phyloP scores from a whole-genome alignment of 1,284 basidiomycete species.

The Sporisorium iseilematis-ciliati region DNA sequence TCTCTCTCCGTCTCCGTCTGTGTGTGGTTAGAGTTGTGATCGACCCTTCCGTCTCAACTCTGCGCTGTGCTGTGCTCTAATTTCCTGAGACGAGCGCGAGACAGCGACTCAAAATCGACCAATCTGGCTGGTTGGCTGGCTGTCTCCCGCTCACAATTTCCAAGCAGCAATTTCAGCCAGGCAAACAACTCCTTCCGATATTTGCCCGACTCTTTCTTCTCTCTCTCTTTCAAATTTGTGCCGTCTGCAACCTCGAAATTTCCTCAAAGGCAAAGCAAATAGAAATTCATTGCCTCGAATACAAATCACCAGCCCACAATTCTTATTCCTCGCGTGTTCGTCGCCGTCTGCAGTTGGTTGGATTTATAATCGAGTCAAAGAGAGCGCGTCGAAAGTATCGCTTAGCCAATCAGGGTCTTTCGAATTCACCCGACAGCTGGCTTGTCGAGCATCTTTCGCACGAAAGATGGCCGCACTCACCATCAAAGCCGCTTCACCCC shows the following conservation, averaged over 20 bases:
- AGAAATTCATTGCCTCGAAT: not conserved
- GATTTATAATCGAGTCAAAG: conserved; percentile 38
- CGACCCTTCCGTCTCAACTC: conserved; percentile 4
- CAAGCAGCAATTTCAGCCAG: not conserved
- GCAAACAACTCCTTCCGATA: conserved; percentile 2
- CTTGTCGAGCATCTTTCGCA: conserved; percentile 13
- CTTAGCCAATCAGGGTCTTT: conserved; percentile 50
- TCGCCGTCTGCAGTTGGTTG: conserved; percentile 13
- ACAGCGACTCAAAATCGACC: not conserved
- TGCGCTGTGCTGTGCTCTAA: not conserved
- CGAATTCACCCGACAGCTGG: conserved; percentile 42
- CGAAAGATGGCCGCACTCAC: conserved; percentile 13
- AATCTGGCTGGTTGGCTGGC: not conserved
- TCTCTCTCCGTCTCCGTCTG: not conserved
- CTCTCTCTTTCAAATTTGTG: conserved; percentile 7
- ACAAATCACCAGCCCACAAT: not conserved
- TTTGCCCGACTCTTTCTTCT: conserved; percentile 4
- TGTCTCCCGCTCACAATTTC: not conserved
- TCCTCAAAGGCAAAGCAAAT: not conserved
- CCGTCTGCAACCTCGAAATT: conserved; percentile 18
- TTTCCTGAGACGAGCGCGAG: conserved; percentile 2
- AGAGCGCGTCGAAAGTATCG: conserved; percentile 11
- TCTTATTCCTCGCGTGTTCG: conserved; percentile 1
- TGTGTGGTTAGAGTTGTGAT: conserved; percentile 9
- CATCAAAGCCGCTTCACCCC: not conserved